Evolutionary conservation across 108 stramenopile genomes (phyloP), one percentile per base, ranked within the genome.

Genomic region (Skeletonema costatum): DNA sequence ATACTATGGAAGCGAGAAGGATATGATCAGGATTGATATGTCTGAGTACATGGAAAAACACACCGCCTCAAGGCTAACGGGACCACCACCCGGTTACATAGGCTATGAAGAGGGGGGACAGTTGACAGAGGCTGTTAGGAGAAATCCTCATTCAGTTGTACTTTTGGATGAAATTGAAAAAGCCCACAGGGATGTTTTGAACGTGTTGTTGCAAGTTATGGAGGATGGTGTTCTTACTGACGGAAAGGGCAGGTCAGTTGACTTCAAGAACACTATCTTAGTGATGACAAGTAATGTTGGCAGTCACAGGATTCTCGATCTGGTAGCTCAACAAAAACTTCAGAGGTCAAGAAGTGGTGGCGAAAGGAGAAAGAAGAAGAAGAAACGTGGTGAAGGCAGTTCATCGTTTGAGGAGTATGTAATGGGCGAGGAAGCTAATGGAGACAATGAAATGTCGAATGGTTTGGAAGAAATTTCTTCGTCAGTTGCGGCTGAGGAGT

Each of bases 101-200:
- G 98, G 99, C 10, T 97, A 99, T 76, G 99, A 99, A 46, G 96
- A 98, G 75, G 99, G 99, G 38, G 99, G 99, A 31, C 98, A 99
- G 77, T 92, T 99, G 48, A 99, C 99, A n/a, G 98, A 99, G 70
- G 98, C 98, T 11, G 93, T 99, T 21, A 88, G 97, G 21, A 89
- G 97, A 35, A 89, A 92, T 31, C 99, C 99, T 0, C 99, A 99
- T 75, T 87, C 95, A 13, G 98, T 99, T n/a, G 64, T 99, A n/a
- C 75, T 99, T 14, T 96, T 99, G 60, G 99, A 99, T 69, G 99
- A 99, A 76, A 97, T 99, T 88, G 99, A 99, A 72, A 99, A 99
- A 87, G 99, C 99, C 0, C 99, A 99, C 69, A 87, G 90, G 4
- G 97, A 98, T 76, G 98, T 99, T 5, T 97, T 98, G 85, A 98